Evolutionary conservation across 495 filamentous ascomycete genomes (phyloP), one percentile per base, ranked within the genome.

Genomic region (Friedmanniomyces endolithicus): DNA sequence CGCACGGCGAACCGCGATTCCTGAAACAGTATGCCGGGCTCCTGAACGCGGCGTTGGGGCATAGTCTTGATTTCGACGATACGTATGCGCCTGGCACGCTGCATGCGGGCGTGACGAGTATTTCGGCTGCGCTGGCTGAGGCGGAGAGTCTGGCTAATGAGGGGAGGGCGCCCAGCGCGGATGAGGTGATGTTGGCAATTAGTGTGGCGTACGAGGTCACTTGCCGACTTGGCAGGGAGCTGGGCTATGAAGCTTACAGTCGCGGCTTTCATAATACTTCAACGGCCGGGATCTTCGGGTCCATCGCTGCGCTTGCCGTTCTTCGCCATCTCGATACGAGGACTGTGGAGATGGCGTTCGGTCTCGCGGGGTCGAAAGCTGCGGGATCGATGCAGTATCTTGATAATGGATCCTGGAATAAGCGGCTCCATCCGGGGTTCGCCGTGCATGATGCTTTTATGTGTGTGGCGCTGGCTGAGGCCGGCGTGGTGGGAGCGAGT

Each of bases 311-410:
- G 1, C 56, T 65, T 1, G 45, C 60, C 1, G 60, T 60, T 1
- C 48, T 63, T 14, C 57, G 56, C 43, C 29, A 34, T 11, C 48
- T 61, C 0, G 1, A 19, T 17, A 31, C 51, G 3, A 16, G 52
- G 44, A 53, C 46, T 17, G 35, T 63, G 1, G 55, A 61, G 24
- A 55, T 56, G 52, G 61, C 63, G 6, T 63, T 63, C 40, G 63
- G 63, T 1, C 54, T 65, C 40, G 63, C 63, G 1, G 60, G 63
- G 1, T 58, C 52, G 22, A 65, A 63, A 55, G 60, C 63, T 16
- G 53, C 60, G 4, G 63, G 63, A 14, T 61, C 57, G 11, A 65
- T 65, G 63, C 63, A 65, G 45, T 65, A 63, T 40, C 54, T 65
- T n/a, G 60, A 62, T 25, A 65, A 65, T 43, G 63, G 63, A 3